Percentiles rank a stretch among this genome's conserved stretches.
phyloP scores from a whole-genome alignment of 2,329 filamentous ascomycete species.

The Claviceps paspali region DNA sequence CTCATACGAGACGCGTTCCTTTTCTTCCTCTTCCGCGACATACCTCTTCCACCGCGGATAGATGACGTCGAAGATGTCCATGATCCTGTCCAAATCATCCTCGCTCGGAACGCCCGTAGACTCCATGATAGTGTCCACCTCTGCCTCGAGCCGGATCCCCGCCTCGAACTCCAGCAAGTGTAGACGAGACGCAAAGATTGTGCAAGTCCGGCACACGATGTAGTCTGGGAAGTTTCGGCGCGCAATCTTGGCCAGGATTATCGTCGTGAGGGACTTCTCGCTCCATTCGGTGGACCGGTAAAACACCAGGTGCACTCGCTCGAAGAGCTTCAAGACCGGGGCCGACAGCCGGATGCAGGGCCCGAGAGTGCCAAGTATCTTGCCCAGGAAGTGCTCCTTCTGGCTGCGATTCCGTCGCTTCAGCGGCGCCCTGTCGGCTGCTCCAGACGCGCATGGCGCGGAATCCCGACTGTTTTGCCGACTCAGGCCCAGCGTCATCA shows the following conservation, averaged over 20 bases:
- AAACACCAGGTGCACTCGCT: conserved; percentile 88
- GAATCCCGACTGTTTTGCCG: conserved; percentile 47
- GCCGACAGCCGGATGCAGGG: conserved; percentile 71
- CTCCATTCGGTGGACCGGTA: conserved; percentile 96
- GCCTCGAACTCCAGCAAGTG: conserved; percentile 80
- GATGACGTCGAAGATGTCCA: conserved; percentile 57
- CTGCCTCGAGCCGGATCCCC: conserved; percentile 65
- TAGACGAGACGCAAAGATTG: conserved; percentile 67
- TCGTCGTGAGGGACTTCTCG: conserved; percentile 87
- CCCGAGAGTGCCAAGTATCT: conserved; percentile 63
- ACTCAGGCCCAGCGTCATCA: conserved; percentile 54
- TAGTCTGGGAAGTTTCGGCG: conserved; percentile 78
- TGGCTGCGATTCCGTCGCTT: conserved; percentile 37
- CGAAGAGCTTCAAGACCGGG: conserved; percentile 64
- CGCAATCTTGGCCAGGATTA: conserved; percentile 84
- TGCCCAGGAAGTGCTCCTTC: conserved; percentile 58
- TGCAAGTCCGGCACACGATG: conserved; percentile 75
- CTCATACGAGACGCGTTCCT: conserved; percentile 63
- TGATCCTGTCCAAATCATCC: conserved; percentile 48
- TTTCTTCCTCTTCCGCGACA: conserved; percentile 57
- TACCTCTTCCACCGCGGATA: conserved; percentile 69
- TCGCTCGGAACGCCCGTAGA: conserved; percentile 56
- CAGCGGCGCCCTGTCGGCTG: conserved; percentile 7
- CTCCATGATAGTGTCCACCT: conserved; percentile 70
- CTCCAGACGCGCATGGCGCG: conserved; percentile 22